Percentiles rank a stretch among this genome's conserved stretches.
phyloP scores from a whole-genome alignment of 1,284 basidiomycete species.

The Cutaneotrichosporon cyanovorans region DNA sequence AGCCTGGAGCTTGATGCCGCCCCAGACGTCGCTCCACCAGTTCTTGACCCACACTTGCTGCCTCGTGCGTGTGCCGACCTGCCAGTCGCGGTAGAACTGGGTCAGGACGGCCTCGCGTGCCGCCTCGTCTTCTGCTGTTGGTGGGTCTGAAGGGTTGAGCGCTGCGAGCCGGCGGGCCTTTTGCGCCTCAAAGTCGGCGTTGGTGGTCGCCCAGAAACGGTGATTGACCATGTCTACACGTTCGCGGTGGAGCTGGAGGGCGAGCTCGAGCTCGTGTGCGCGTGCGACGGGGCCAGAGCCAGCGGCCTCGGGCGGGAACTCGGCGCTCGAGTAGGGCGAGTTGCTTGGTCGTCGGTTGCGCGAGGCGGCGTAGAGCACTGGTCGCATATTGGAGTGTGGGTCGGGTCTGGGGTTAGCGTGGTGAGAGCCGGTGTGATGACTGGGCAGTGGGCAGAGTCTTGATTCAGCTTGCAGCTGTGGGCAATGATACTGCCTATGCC shows the following conservation, averaged over 20 bases:
- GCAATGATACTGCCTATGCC: no score
- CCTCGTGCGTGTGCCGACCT: slow-evolving; percentile 28
- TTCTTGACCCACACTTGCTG: slow-evolving; percentile 35
- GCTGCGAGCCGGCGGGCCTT: slow-evolving; percentile 26
- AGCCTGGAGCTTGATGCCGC: slow-evolving; percentile 33
- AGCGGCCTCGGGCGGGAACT: slow-evolving; percentile 24
- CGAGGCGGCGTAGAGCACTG: slow-evolving; percentile 37
- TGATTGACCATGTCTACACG: slow-evolving; percentile 41
- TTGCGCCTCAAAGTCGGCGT: slow-evolving; percentile 34
- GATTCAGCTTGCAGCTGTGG: background rate
- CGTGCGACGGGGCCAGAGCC: slow-evolving; percentile 7
- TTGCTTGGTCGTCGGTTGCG: slow-evolving; percentile 21
- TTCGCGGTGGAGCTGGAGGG: slow-evolving; percentile 35
- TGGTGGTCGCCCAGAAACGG: slow-evolving; percentile 39
- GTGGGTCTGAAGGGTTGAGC: slow-evolving; percentile 28
- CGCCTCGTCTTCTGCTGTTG: slow-evolving; percentile 26
- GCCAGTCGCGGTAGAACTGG: slow-evolving; percentile 44
- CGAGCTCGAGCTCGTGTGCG: slow-evolving; percentile 32
- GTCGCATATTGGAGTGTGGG: slow-evolving; percentile 41
- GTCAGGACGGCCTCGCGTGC: slow-evolving; percentile 31
- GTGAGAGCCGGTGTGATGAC: background rate
- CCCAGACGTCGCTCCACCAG: slow-evolving; percentile 43
- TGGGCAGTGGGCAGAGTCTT: slow-evolving; percentile 1
- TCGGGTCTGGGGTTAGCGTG: slow-evolving; percentile 29
- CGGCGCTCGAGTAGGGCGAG: slow-evolving; percentile 36